These are phyloP conservation scores for Ophiostoma triangulosporum DNA, from an alignment of 2,329 filamentous ascomycete genomes.

Conservation along the genomic window DNA sequence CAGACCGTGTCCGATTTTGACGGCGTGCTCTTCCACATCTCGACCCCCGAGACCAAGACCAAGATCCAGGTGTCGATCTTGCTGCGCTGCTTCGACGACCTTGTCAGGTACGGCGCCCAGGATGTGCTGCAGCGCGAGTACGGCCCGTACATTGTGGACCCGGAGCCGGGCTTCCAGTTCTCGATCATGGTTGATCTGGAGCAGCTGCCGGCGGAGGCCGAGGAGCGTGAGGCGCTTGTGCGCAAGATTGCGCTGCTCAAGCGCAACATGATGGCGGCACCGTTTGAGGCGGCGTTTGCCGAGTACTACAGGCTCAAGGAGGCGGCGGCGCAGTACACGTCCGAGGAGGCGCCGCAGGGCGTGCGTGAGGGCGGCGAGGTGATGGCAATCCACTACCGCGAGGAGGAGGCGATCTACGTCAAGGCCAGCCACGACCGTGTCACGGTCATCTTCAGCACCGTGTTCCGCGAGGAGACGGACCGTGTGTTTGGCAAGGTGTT, in stretches of 20 bases:
- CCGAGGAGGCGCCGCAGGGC: conserved; percentile 86
- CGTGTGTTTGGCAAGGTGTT: conserved; percentile 97
- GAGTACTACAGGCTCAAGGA: conserved; percentile 79
- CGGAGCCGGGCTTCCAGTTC: conserved; percentile 92
- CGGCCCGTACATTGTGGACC: conserved; percentile 72
- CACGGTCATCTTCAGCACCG: conserved; percentile 96
- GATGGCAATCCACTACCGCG: conserved; percentile 94
- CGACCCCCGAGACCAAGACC: conserved; percentile 83
- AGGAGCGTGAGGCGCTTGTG: conserved; percentile 75
- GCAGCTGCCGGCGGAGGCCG: conserved; percentile 62
- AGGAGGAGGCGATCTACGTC: conserved; percentile 97
- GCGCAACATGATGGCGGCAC: conserved; percentile 96
- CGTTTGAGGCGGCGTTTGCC: conserved; percentile 93
- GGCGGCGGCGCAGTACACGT: conserved; percentile 82
- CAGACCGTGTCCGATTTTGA: conserved; percentile 99
- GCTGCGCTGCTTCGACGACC: conserved; percentile 87
- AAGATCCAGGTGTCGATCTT: conserved; percentile 91
- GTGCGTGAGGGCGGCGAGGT: conserved; percentile 80
- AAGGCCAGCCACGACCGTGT: conserved; percentile 95
- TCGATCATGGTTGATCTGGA: conserved; percentile 84
- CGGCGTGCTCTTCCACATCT: conserved; percentile 96
- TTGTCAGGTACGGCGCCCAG: conserved; percentile 86
- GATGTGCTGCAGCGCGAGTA: conserved; percentile 90
- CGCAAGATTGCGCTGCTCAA: conserved; percentile 82
- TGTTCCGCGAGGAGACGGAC: conserved; percentile 96